phyloP scores from a whole-genome alignment of 768 basidiomycete species.

The Cytidiella melzeri region DNA sequence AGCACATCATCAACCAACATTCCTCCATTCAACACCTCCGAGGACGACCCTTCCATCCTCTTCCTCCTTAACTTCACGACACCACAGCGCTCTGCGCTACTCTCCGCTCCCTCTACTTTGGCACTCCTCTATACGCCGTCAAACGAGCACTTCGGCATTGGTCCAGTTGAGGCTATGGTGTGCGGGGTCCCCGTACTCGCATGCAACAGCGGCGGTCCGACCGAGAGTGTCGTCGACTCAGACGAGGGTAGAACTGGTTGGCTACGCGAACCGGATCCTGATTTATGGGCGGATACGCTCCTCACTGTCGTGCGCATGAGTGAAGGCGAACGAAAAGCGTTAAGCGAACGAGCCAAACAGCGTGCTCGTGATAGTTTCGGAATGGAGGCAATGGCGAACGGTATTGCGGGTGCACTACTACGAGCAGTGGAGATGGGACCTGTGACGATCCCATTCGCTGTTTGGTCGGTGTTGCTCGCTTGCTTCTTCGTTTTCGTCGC shows the following conservation, averaged over 20 bases:
- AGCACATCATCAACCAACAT: conserved; percentile 31
- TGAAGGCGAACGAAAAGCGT: conserved; percentile 33
- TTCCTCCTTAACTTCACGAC: conserved; percentile 93
- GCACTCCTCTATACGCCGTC: conserved; percentile 88
- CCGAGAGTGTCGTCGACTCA: conserved; percentile 67
- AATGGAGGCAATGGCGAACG: conserved; percentile 65
- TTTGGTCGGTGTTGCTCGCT: conserved; percentile 1
- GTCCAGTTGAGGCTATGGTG: conserved; percentile 90
- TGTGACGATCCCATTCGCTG: background rate
- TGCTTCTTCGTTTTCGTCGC: background rate
- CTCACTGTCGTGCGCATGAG: conserved; percentile 47
- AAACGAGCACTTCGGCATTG: conserved; percentile 98
- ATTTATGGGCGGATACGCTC: conserved; percentile 68
- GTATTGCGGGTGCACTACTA: conserved; percentile 48
- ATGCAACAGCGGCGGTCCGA: conserved; percentile 83
- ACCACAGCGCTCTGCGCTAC: conserved; percentile 74
- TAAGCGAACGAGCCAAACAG: conserved; percentile 50
- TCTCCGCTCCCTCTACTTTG: conserved; percentile 57
- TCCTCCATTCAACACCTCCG: conserved; percentile 37
- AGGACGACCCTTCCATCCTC: conserved; percentile 52
- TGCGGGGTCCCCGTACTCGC: conserved; percentile 89
- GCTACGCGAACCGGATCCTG: conserved; percentile 55
- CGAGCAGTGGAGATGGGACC: conserved; percentile 54
- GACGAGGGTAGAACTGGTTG: conserved; percentile 63
- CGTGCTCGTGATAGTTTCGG: conserved; percentile 67